Evolutionary conservation across 257 asterid species (phyloP), one percentile per base, ranked within the genome.

Genomic region (Striga asiatica): DNA sequence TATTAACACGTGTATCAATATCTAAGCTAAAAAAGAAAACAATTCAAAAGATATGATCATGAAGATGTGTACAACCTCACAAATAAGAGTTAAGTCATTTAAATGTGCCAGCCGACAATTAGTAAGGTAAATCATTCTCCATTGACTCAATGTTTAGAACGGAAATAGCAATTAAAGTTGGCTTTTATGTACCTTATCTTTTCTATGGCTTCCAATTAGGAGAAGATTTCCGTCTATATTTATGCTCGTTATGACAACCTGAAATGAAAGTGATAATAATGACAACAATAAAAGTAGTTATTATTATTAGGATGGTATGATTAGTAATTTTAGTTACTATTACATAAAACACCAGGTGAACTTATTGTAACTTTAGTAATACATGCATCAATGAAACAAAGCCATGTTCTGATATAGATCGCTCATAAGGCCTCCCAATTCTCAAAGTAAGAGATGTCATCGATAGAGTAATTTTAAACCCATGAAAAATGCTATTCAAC

Each of bases 201-300:
- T 92, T 69, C 68, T 80, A 69, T 92, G 95, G 69, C 99, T 92
- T 66, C 99, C 97, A 37, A 92, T 77, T 46, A 88, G 75, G 32
- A 88, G 89, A 68, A 92, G 95, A 49, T 61, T 78, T n/a, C 88
- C 95, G 41, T 82, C 70, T 53, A 82, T 74, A 66, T 78, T 79
- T 60, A 88, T 79, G 85, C 99, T 92, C 17, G 99, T 92, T 68
- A 92, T 74, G 69, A 92, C 95, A 54, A 92, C 95, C 99, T 92
- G 93, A 52, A 66, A 74, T 34, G 71, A 37, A 31, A 35, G 3
- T 21, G 45, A 37, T 29, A 29, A 5, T 29, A 29, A 29, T 29
- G 8, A 60, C 13, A 58, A 59, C 19, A 50, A 9, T 28, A 54
- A 27, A 10, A 12, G 17, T 5, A 17, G 19, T 21, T n/a, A n/a